Evolutionary conservation across 331 rosid genomes (phyloP).

Genomic region (Malus hybrid): DNA sequence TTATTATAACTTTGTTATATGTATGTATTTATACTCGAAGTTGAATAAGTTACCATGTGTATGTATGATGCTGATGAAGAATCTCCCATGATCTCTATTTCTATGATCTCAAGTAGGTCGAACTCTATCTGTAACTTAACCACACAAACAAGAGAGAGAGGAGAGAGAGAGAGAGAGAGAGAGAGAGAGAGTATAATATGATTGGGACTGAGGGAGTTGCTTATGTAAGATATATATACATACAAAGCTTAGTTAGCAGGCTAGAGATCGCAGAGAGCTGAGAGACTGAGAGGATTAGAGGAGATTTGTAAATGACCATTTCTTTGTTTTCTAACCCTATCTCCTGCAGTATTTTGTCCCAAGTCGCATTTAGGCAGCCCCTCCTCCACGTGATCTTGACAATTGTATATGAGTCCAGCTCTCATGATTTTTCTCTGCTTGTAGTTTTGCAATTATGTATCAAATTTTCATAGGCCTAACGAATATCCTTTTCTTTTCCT

Average conservation of each 20-base stretch:
- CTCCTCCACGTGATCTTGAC: constrained; percentile 57
- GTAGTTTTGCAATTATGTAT: no score
- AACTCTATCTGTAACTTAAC: background rate
- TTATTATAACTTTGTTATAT: background rate
- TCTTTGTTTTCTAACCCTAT: constrained; percentile 36
- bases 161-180: no score
- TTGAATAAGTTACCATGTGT: constrained; percentile 50
- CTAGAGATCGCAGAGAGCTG: background rate
- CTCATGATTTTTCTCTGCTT: background rate
- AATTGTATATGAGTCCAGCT: background rate
- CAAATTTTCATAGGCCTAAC: no score
- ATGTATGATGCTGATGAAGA: constrained; percentile 76
- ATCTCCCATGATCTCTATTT: constrained; percentile 50
- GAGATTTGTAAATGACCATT: constrained; percentile 74
- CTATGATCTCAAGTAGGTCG: background rate
- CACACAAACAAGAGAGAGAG: background rate
- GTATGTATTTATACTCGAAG: background rate
- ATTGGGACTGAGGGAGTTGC: background rate
- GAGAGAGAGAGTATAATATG: background rate
- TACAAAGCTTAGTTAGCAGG: background rate
- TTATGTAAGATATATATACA: background rate
- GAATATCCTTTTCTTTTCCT: background rate
- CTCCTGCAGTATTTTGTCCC: background rate
- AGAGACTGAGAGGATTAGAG: constrained; percentile 42
- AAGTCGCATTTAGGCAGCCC: constrained; percentile 16